phyloP scores from a whole-genome alignment of 805 yeast species.

The Wickerhamiella parazyma region DNA sequence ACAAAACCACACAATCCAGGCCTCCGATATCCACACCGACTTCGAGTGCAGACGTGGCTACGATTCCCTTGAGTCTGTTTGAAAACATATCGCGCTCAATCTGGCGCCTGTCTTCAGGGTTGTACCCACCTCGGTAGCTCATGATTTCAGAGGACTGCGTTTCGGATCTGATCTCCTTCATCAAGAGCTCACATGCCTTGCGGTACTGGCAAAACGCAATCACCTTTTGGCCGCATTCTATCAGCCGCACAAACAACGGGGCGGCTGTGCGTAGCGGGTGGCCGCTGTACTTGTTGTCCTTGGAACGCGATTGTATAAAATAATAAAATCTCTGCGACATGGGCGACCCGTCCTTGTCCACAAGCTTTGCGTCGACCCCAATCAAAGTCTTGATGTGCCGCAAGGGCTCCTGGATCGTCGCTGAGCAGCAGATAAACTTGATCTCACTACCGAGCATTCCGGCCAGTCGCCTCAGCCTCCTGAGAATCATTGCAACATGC shows the following conservation, averaged over 20 bases:
- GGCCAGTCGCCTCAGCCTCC: slow-evolving; percentile 61
- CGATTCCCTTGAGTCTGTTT: slow-evolving; percentile 71
- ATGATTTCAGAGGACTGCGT: slow-evolving; percentile 38
- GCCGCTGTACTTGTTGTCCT: slow-evolving; percentile 44
- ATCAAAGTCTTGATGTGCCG: slow-evolving; percentile 61
- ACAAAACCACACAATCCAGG: slow-evolving; percentile 78
- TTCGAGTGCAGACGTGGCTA: slow-evolving; percentile 92
- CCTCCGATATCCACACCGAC: slow-evolving; percentile 92
- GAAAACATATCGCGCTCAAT: slow-evolving; percentile 85
- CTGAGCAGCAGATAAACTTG: slow-evolving; percentile 80
- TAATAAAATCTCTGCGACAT: slow-evolving; percentile 60
- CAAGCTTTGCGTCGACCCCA: slow-evolving; percentile 48
- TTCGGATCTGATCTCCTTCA: slow-evolving; percentile 60
- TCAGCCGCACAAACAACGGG: slow-evolving; percentile 49
- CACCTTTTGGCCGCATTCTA: slow-evolving; percentile 53
- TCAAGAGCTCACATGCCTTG: slow-evolving; percentile 69
- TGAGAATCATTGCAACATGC: slow-evolving; percentile 74
- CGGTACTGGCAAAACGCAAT: slow-evolving; percentile 87
- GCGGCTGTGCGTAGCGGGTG: slow-evolving; percentile 69
- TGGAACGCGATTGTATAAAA: slow-evolving; percentile 73
- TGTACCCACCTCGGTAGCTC: slow-evolving; percentile 93
- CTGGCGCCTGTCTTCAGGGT: slow-evolving; percentile 68
- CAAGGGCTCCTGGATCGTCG: slow-evolving; percentile 68
- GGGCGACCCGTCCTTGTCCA: slow-evolving; percentile 80
- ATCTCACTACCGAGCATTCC: slow-evolving; percentile 40